phyloP scores from a whole-genome alignment of 257 asterid species.

The Striga asiatica region DNA sequence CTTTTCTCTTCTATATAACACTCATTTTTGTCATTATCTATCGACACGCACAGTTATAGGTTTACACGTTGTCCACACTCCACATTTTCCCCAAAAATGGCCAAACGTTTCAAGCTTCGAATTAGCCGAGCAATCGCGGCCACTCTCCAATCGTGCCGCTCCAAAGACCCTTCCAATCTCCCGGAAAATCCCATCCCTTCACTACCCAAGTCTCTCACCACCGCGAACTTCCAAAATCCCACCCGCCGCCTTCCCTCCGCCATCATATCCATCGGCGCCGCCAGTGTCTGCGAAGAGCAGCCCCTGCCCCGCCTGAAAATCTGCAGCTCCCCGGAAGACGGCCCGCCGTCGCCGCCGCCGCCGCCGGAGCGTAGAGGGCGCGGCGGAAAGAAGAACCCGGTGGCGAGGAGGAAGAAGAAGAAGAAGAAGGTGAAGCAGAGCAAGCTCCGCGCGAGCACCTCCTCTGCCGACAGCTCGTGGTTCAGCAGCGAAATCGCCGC shows the following conservation, averaged over 20 bases:
- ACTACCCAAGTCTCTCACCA: conserved; percentile 9
- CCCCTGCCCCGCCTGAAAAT: conserved; percentile 25
- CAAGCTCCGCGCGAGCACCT: conserved; percentile 28
- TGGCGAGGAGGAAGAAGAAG: conserved; percentile 14
- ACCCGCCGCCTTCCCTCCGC: conserved; percentile 17
- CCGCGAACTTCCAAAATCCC: conserved; percentile 2
- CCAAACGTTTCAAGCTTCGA: conserved; percentile 44
- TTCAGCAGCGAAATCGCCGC: conserved; percentile 23
- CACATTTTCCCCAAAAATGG: conserved; percentile 20
- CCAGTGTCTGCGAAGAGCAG: conserved; percentile 15
- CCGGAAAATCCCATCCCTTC: conserved; percentile 49
- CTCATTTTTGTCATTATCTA: no score
- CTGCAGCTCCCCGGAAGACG: conserved; percentile 22
- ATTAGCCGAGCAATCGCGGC: conserved; percentile 32
- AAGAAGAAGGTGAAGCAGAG: conserved; percentile 18
- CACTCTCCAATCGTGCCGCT: conserved; percentile 51
- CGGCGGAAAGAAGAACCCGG: conserved; percentile 6
- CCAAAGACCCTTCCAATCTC: conserved; percentile 38
- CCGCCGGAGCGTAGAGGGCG: conserved; percentile 17
- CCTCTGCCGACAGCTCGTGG: conserved; percentile 44
- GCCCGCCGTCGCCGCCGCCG: conserved; percentile 4
- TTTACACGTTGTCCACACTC: conserved; percentile 19
- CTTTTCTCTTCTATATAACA: no score
- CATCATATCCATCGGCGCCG: conserved; percentile 1
- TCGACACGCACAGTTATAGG: no score